phyloP scores from a whole-genome alignment of 345 rosid species.

The Eucalyptus polybractea region DNA sequence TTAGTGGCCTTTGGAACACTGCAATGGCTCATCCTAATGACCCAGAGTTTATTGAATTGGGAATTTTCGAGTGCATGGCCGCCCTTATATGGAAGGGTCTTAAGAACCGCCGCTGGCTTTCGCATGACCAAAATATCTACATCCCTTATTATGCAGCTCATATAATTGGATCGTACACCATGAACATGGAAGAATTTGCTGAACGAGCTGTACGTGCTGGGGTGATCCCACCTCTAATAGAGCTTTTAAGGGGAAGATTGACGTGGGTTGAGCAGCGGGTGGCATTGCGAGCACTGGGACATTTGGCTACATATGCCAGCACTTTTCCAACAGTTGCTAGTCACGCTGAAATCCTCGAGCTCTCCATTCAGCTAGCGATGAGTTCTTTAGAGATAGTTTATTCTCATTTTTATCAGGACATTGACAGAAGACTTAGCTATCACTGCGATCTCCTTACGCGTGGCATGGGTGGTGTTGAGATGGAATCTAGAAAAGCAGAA shows the following conservation, averaged over 20 bases:
- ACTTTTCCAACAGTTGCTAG: constrained; percentile 74
- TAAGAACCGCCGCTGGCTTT: constrained; percentile 89
- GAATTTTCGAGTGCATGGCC: constrained; percentile 96
- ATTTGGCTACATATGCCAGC: constrained; percentile 83
- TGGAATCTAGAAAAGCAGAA: constrained; percentile 98
- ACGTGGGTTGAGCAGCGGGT: constrained; percentile 99
- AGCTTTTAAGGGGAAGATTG: constrained; percentile 86
- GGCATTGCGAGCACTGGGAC: constrained; percentile 92
- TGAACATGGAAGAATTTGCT: constrained; percentile 98
- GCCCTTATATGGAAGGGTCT: constrained; percentile 94
- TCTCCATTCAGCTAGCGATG: constrained; percentile 82
- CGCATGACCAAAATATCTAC: constrained; percentile 94
- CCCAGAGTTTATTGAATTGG: constrained; percentile 91
- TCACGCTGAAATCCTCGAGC: constrained; percentile 84
- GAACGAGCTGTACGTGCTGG: constrained; percentile 81
- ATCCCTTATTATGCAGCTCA: constrained; percentile 99
- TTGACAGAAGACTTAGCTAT: constrained; percentile 72
- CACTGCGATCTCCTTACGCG: constrained; percentile 97
- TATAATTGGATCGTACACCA: constrained; percentile 94
- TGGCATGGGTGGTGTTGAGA: constrained; percentile 99
- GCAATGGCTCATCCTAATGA: constrained; percentile 99
- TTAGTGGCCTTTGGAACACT: constrained; percentile 99
- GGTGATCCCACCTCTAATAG: constrained; percentile 78
- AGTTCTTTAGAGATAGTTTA: constrained; percentile 95
- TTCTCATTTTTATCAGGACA: constrained; percentile 84